A percentile compares a stretch with the other conserved stretches of the same genome.
Evolutionary conservation across 768 basidiomycete species (phyloP).

Genomic region (Suillus placidus): DNA sequence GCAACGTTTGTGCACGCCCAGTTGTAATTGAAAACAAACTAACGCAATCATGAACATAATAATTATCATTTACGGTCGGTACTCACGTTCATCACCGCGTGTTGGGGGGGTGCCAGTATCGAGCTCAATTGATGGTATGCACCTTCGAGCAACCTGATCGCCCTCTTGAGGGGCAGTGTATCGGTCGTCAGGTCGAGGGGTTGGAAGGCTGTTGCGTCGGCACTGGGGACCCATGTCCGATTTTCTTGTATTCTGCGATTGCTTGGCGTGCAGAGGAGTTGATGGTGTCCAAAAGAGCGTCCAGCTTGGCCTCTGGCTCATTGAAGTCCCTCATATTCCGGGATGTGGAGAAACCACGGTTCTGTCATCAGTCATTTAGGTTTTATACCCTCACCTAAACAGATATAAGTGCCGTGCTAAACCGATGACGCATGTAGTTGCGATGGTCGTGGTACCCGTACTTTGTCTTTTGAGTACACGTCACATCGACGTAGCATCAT

Average conservation of each 20-base stretch:
- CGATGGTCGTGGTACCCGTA: too few relatives aligned
- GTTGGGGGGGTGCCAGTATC: constrained; percentile 29
- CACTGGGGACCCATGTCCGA: constrained; percentile 25
- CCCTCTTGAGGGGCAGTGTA: not conserved
- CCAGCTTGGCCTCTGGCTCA: not conserved
- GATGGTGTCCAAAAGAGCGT: not conserved
- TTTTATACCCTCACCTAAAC: too few relatives aligned
- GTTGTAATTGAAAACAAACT: constrained; percentile 26
- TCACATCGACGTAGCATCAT: too few relatives aligned
- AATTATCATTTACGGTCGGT: too few relatives aligned
- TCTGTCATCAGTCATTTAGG: too few relatives aligned
- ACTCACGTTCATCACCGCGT: too few relatives aligned
- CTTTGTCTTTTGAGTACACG: too few relatives aligned
- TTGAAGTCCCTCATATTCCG: too few relatives aligned
- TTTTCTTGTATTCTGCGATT: constrained; percentile 30
- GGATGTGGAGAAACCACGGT: too few relatives aligned
- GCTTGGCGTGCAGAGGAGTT: constrained; percentile 11
- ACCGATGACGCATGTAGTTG: too few relatives aligned
- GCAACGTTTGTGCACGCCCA: constrained; percentile 30
- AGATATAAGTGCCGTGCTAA: too few relatives aligned
- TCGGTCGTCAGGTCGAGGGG: constrained; percentile 21
- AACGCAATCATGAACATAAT: not conserved
- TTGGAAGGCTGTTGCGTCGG: constrained; percentile 24
- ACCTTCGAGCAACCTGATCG: constrained; percentile 27
- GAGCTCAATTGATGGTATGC: constrained; percentile 32